A percentile compares a stretch with the other conserved stretches of the same genome.
phyloP scores from a whole-genome alignment of 805 yeast genomes.

The Starmerella bombi region DNA sequence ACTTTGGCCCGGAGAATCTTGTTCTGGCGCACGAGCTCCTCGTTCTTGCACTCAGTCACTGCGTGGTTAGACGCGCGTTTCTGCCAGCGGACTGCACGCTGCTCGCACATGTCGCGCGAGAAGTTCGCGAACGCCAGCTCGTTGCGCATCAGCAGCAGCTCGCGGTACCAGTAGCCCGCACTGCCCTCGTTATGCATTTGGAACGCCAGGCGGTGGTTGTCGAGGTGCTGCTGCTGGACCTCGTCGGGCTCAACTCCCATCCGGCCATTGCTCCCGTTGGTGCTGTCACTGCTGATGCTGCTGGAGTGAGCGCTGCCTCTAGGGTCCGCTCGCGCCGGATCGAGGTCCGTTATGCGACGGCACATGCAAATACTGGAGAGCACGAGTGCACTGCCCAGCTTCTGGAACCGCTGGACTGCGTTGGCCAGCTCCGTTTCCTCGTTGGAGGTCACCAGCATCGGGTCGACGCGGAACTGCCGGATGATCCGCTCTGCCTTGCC shows the following conservation, averaged over 20 bases:
- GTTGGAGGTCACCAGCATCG: conserved; percentile 32
- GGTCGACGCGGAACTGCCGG: conserved; percentile 35
- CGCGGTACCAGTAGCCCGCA: conserved; percentile 31
- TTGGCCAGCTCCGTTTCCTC: conserved; percentile 29
- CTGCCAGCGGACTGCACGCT: conserved; percentile 27
- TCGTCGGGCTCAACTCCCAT: neutral
- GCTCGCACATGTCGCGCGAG: conserved; percentile 36
- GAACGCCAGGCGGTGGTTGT: conserved; percentile 2
- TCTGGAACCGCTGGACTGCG: conserved; percentile 22
- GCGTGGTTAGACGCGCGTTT: conserved; percentile 24
- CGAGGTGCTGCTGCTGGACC: neutral
- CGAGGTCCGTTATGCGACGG: conserved; percentile 5
- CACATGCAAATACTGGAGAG: conserved; percentile 28
- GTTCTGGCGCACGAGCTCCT: conserved; percentile 24
- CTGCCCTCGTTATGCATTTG: conserved; percentile 4
- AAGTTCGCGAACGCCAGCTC: conserved; percentile 50
- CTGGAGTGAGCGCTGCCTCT: neutral
- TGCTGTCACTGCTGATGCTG: neutral
- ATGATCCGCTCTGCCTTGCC: conserved; percentile 25
- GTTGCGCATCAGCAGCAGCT: conserved; percentile 42
- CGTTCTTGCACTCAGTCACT: conserved; percentile 24
- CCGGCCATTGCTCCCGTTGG: neutral
- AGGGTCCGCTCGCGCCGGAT: neutral
- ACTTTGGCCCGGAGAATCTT: conserved; percentile 23
- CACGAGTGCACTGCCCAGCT: conserved; percentile 28